phyloP scores from a whole-genome alignment of 1,284 basidiomycete genomes.

The Sporisorium iseilematis-ciliati region DNA sequence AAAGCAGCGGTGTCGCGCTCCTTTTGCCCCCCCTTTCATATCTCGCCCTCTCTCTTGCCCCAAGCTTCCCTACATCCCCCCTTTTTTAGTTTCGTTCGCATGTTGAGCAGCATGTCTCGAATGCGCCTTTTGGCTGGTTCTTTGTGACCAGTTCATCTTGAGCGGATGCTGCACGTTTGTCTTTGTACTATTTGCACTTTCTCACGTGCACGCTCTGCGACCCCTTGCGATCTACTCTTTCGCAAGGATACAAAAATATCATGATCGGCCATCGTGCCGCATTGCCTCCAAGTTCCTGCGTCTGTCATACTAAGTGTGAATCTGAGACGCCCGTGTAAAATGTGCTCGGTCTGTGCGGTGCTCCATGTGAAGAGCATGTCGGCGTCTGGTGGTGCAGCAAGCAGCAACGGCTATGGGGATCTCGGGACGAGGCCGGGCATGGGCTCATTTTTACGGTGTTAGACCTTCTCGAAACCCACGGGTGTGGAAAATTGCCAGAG shows the following conservation, averaged over 20 bases:
- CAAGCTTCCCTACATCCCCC: constrained; percentile 47
- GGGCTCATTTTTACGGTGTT: constrained; percentile 7
- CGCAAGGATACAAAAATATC: constrained; percentile 35
- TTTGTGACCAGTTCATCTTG: constrained; percentile 10
- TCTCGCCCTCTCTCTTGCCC: constrained; percentile 51
- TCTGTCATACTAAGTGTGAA: background rate
- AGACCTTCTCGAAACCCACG: background rate
- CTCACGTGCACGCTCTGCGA: constrained; percentile 18
- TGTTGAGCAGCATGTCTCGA: constrained; percentile 4
- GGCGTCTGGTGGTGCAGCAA: background rate
- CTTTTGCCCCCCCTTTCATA: constrained; percentile 29
- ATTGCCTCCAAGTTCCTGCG: constrained; percentile 13
- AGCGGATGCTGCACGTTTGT: constrained; percentile 22
- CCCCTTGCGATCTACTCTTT: constrained; percentile 8
- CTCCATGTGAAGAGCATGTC: background rate
- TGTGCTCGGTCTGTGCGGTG: background rate
- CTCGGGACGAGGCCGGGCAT: background rate
- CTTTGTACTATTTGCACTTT: constrained; percentile 8
- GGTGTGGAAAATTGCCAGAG: background rate
- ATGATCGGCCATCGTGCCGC: constrained; percentile 32
- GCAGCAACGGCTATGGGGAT: background rate
- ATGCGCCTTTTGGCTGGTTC: constrained; percentile 18
- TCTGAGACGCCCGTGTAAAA: background rate
- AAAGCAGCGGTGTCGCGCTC: constrained; percentile 12
- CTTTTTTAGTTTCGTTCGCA: constrained; percentile 39